These are phyloP conservation scores for Coix lacrymajobi DNA, from an alignment of 176 grass and related monocot genomes.

Conservation along the genomic window DNA sequence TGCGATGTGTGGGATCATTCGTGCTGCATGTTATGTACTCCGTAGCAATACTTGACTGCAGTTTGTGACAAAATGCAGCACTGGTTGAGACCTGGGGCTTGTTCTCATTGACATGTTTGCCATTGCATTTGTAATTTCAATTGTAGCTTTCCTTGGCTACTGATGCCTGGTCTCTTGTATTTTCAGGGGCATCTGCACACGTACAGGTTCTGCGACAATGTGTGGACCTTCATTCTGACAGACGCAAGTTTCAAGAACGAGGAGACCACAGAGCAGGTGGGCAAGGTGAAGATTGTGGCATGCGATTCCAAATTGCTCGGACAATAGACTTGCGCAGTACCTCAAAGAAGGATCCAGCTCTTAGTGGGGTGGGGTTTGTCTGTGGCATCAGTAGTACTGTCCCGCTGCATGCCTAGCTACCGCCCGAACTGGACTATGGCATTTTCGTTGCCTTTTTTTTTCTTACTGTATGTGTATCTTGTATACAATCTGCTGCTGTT, in stretches of 20 bases:
- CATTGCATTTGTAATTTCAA: not conserved
- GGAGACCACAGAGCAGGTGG: slow-evolving; percentile 43
- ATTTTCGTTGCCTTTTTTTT: not conserved
- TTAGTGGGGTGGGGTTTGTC: not conserved
- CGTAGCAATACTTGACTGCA: too few relatives aligned
- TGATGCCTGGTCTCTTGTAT: not conserved
- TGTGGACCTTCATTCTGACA: slow-evolving; percentile 89
- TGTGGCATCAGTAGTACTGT: not conserved
- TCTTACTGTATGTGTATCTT: slow-evolving; percentile 1
- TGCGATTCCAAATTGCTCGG: slow-evolving; percentile 84
- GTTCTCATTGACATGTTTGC: not conserved
- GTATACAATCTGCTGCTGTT: slow-evolving; percentile 19
- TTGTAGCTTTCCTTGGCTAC: not conserved
- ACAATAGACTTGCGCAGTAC: slow-evolving; percentile 35
- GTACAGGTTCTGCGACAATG: slow-evolving; percentile 97
- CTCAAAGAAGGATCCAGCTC: not conserved
- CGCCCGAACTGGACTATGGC: not conserved
- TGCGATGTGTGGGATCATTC: not conserved
- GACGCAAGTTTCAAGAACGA: slow-evolving; percentile 76
- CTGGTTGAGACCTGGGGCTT: not conserved
- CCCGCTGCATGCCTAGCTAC: not conserved
- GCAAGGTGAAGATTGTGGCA: slow-evolving; percentile 92
- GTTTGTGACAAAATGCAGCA: not conserved
- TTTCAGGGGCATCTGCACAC: slow-evolving; percentile 88
- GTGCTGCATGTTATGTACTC: too few relatives aligned